phyloP scores from a whole-genome alignment of 2,329 filamentous ascomycete species.

The Penicillium italicum region DNA sequence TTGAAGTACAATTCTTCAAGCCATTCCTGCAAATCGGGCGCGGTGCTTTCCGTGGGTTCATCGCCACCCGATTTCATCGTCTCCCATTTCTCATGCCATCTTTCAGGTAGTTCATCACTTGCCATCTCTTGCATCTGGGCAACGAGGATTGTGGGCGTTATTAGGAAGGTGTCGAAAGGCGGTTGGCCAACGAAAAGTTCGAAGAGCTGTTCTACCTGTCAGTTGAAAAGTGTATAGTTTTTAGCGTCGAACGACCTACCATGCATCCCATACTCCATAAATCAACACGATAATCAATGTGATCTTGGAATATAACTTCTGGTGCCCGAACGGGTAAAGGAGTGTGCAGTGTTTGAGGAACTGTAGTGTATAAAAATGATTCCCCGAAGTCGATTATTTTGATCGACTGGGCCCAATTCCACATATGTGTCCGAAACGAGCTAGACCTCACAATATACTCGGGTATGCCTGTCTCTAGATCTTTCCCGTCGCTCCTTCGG shows the following conservation, averaged over 20 bases:
- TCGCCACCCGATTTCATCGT: conserved; percentile 22
- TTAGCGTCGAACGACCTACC: not conserved
- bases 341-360: conserved; percentile 32
- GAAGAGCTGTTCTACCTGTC: conserved; percentile 29
- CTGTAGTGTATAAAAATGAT: conserved; percentile 29
- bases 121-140: conserved; percentile 38
- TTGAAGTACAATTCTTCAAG: conserved; percentile 41
- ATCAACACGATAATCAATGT: conserved; percentile 36
- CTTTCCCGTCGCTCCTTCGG: conserved; percentile 21
- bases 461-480: conserved; percentile 21
- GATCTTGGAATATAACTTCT: conserved; percentile 39
- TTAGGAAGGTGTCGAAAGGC: conserved; percentile 38
- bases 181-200: conserved; percentile 40
- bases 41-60: conserved; percentile 13
- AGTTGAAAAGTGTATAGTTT: not conserved
- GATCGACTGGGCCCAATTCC: conserved; percentile 13
- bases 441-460: conserved; percentile 26
- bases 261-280: conserved; percentile 39
- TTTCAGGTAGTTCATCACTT: conserved; percentile 34
- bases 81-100: conserved; percentile 32
- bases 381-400: conserved; percentile 43
- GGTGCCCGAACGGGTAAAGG: conserved; percentile 37
- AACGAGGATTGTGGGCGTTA: conserved; percentile 32
- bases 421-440: conserved; percentile 9
- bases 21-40: conserved; percentile 34